phyloP scores from a whole-genome alignment of 441 rosid genomes.

The Daphne laureola region DNA sequence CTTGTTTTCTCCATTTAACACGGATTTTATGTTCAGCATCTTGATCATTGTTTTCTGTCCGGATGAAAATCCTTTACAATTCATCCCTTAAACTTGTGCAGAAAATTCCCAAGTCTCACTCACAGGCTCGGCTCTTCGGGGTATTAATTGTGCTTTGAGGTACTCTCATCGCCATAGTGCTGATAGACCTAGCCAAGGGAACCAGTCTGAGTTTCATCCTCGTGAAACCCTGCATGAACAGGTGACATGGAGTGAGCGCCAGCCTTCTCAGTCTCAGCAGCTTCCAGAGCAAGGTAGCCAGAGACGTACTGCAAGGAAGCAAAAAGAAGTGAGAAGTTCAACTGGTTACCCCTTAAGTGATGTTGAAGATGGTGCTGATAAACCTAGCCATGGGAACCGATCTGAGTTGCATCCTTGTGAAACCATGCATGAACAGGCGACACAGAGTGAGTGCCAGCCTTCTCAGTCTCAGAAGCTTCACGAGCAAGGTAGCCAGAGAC shows the following conservation, averaged over 20 bases:
- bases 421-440: not conserved
- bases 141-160: slow-evolving; percentile 13
- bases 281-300: not conserved
- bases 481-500: no score
- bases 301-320: slow-evolving; percentile 2
- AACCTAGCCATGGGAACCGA: no score
- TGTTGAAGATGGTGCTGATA: not conserved
- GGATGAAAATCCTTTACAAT: not conserved
- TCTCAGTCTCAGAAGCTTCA: not conserved
- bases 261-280: not conserved
- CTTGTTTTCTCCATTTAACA: no score
- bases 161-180: slow-evolving; percentile 8
- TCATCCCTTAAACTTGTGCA: slow-evolving; percentile 5
- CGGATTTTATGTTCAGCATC: not conserved
- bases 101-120: slow-evolving; percentile 11
- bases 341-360: slow-evolving; percentile 16
- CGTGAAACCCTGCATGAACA: slow-evolving; percentile 3
- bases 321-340: slow-evolving; percentile 18
- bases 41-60: not conserved
- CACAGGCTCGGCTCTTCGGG: slow-evolving; percentile 9
- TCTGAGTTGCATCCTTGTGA: no score
- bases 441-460: slow-evolving; percentile 2
- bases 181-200: slow-evolving; percentile 10
- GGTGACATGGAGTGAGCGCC: not conserved
- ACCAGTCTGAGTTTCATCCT: not conserved